Percentiles rank a stretch among this genome's conserved stretches.
These are phyloP conservation scores for Aspergillus affinis DNA, from an alignment of 495 filamentous ascomycete genomes.

Conservation along the genomic window DNA sequence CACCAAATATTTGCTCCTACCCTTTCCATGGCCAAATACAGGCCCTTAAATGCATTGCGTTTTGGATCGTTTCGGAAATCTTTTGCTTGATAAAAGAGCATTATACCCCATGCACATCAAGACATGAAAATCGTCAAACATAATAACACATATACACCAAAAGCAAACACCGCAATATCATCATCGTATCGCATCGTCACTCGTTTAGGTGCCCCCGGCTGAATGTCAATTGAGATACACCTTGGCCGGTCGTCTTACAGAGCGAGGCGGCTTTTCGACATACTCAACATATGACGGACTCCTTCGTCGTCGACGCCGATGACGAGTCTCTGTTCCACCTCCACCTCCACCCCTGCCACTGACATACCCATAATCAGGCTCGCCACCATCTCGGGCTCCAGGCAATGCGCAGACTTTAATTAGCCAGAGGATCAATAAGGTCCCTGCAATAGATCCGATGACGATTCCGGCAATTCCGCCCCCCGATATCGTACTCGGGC, in stretches of 20 bases:
- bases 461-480: constrained; percentile 62
- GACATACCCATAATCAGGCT: constrained; percentile 29
- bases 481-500: constrained; percentile 45
- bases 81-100: too few species aligned
- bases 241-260: constrained; percentile 35
- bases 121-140: too few species aligned
- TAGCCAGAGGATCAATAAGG: constrained; percentile 56
- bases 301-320: constrained; percentile 21
- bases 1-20: too few species aligned
- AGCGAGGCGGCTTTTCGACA: constrained; percentile 36
- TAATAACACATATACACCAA: not conserved
- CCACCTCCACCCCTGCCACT: constrained; percentile 16
- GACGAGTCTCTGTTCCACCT: constrained; percentile 13
- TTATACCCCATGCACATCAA: too few species aligned
- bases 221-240: constrained; percentile 31
- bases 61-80: too few species aligned
- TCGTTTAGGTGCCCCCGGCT: not conserved
- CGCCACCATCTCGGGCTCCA: constrained; percentile 20
- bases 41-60: too few species aligned
- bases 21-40: too few species aligned
- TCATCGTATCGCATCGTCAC: not conserved
- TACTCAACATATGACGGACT: constrained; percentile 32
- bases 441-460: constrained; percentile 56
- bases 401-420: constrained; percentile 29
- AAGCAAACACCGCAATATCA: not conserved